Percentiles rank a stretch among this genome's conserved stretches.
Conservation (phyloP, 352 stramenopile species). For the Achlya hypogyna region DNA sequence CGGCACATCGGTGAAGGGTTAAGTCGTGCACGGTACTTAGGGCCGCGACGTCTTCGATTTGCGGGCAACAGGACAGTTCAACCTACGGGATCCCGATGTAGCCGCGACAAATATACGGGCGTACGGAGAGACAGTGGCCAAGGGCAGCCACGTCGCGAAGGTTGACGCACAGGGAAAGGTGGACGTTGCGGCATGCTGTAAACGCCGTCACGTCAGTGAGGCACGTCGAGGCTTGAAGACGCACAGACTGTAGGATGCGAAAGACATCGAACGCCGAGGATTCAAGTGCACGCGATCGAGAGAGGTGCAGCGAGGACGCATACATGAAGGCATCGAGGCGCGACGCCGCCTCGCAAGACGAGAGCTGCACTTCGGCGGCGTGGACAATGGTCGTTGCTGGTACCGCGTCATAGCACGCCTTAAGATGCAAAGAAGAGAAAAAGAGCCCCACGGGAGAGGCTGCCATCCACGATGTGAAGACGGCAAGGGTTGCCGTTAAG, state of each 20-base stretch:
- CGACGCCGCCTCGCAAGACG: not conserved
- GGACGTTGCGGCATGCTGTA: slow-evolving; percentile 27
- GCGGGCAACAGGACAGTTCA: slow-evolving; percentile 53
- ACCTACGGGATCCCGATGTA: slow-evolving; percentile 33
- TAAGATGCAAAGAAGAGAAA: too few relatives aligned
- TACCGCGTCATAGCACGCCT: too few relatives aligned
- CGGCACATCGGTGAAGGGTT: slow-evolving; percentile 45
- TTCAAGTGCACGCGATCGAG: not conserved
- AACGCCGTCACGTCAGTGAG: slow-evolving; percentile 35
- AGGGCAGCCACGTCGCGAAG: slow-evolving; percentile 40
- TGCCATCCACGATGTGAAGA: too few relatives aligned
- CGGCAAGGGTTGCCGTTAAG: too few relatives aligned
- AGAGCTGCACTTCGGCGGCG: not conserved
- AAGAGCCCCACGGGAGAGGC: too few relatives aligned
- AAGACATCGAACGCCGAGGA: not conserved
- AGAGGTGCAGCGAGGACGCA: not conserved
- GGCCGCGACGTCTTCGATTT: slow-evolving; percentile 35
- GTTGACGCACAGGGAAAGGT: slow-evolving; percentile 57
- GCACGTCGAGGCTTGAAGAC: slow-evolving; percentile 11
- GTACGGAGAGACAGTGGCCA: slow-evolving; percentile 35
- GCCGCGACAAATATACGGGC: slow-evolving; percentile 45
- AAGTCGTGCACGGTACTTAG: slow-evolving; percentile 40
- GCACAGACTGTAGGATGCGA: slow-evolving; percentile 4
- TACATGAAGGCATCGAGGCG: not conserved
- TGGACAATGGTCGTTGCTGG: not conserved